Evolutionary conservation across 2,329 filamentous ascomycete species (phyloP), one percentile per base, ranked within the genome.

Genomic region (Diaporthe batatas): DNA sequence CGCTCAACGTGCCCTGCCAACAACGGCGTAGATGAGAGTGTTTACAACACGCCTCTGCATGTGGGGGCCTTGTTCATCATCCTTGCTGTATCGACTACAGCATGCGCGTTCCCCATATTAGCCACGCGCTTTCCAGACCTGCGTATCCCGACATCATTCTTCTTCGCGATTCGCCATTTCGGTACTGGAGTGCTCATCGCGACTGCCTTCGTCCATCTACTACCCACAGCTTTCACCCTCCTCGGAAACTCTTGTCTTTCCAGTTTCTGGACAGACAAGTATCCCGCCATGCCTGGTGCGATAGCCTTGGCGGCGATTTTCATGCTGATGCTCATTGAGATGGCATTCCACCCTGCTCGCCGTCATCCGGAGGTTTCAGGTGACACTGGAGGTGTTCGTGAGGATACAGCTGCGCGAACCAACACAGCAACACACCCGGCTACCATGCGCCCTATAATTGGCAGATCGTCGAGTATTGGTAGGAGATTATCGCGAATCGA

Each of bases 11-110:
- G 58, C 39, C 58, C 58, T 44, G 39, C 16, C 16, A 62, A 62
- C 23, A 62, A 44, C 29, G 58, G 58, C 18, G 58, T 62, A 3
- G 58, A 44, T 21, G 58, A 62, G 16, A 47, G 10, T 29, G 58
- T 62, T 6, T 62, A 62, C 23, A 62, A 62, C 5, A 62, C 39
- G 4, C 58, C 39, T 32, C 11, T 62, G 39, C 58, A 62, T n/a
- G 58, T 62, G 12, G 58, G 58, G 8, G 58, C 58, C 23, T 47
- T 62, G 6, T 62, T 62, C 16, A 62, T 62, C 58, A 62, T 62
- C 58, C 58, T 62, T 4, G 29, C 18, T 10, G 58, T 62, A 39
- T 62, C 58, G 39, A 62, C 58, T 25, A 62, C 25, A 23, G 58
- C 58, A 12, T 62, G 58, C 25, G 58, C 58, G 18, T 62, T 62